Evolutionary conservation across 129 eudicot genomes (phyloP), one percentile per base, ranked within the genome.

Genomic region (Artemisia tridentata): DNA sequence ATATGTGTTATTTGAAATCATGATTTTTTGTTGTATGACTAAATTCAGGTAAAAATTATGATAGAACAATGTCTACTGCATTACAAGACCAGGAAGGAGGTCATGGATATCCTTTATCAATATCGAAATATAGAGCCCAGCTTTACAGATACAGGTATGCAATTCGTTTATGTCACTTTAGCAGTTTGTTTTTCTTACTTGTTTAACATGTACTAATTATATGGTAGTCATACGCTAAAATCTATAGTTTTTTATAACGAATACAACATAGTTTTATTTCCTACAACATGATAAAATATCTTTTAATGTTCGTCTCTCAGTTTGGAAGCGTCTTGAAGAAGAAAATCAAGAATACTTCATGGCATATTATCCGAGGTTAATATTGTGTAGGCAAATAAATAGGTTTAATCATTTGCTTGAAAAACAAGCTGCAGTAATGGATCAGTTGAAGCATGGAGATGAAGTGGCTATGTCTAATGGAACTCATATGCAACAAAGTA

Each of bases 311-410:
- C 20, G 34, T 73, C 56, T 75, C 78, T 16, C 80, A 89, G 96
- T 89, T 52, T 89, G 93, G 96, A 71, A 82, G 63, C 74, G 43
- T 59, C 93, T 89, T 50, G 96, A 89, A 78, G 76, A 86, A 76
- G 72, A 86, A 76, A 86, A 89, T 86, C 82, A 15, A 71, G 93
- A 89, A 41, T 90, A 84, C 67, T 86, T 86, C 79, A 66, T 68
- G 80, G 84, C 82, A 31, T 90, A 90, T 63, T 64, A 86, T 79
- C 74, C 83, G 47, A 73, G 83, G 27, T 55, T 86, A 78, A 51
- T 49, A 76, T 63, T 90, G 70, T 84, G 80, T 71, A 80, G 78
- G 17, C 96, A 86, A 74, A 86, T 90, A 69, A 38, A 15, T 47
- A 76, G 76, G 61, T 84, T 86, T 70, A 85, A 88, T 68, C 50